Evolutionary conservation across 2,329 filamentous ascomycete species (phyloP), one percentile per base, ranked within the genome.

Genomic region (Mycosphaerella arachidis): DNA sequence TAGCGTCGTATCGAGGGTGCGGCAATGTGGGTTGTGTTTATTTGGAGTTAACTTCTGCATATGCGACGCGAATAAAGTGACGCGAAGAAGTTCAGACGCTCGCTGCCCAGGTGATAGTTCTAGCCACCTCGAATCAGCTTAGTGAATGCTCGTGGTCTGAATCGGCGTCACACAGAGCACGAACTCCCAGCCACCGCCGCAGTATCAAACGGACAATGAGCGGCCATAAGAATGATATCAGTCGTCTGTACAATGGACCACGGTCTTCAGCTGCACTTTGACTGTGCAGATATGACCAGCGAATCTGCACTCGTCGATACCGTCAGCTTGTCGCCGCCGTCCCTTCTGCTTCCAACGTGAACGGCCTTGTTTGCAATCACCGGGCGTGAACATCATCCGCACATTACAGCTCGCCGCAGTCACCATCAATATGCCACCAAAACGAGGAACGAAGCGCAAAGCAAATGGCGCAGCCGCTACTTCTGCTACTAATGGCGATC

Each of bases 401-500:
- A 1, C 33, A 12, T 10, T 10, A 6, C 27, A 5, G 10, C 30
- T 30, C 20, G 13, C 55, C 18, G 43, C n/a, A 33, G 50, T n/a
- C 43, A n/a, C 50, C 9, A 33, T 51, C 16, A 63, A 40, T 10
- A 68, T 70, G 67, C 56, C 67, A 31, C 59, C 64, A 6, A 66
- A 69, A 55, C 56, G 60, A 56, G 64, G 64, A 18, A 57, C 27
- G 9, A 70, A 69, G 55, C 63, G 67, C 31, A 69, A 68, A 48
- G 59, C 53, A 12, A 57, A 57, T 50, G 65, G 72, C 85, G 58
- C 79, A 80, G 10, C 79, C 80, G 10, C 77, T 84, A 58, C 51
- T 7, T 24, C 35, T 24, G 27, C 76, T 75, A 3, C 69, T 74
- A 6, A 63, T 43, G 62, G 53, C 53, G 54, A 63, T 18, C 46